A percentile compares a stretch with the other conserved stretches of the same genome.
Evolutionary conservation across 768 basidiomycete species (phyloP).

Genomic region (Erythrobasidium yunnanense): DNA sequence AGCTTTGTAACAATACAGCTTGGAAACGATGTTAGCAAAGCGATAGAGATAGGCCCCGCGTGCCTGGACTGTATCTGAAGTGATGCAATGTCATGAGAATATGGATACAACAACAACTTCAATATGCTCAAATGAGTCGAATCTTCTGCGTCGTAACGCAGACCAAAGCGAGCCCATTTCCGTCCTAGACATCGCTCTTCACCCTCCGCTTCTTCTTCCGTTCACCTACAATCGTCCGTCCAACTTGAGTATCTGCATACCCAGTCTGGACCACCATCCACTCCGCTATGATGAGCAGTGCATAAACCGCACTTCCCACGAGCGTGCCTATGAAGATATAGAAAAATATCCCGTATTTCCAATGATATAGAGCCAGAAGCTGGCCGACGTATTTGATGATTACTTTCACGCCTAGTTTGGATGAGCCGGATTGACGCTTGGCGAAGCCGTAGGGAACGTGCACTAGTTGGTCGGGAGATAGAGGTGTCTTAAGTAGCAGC

Average conservation of each 20-base stretch:
- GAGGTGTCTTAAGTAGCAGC: constrained; percentile 37
- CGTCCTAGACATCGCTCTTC: constrained; percentile 21
- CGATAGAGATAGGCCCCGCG: too few species aligned
- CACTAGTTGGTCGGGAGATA: constrained; percentile 14
- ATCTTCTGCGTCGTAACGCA: background rate
- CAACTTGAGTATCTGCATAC: background rate
- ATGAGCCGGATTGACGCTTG: constrained; percentile 33
- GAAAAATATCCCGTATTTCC: constrained; percentile 32
- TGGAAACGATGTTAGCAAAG: too few species aligned
- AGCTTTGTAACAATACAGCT: too few species aligned
- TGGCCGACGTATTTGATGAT: constrained; percentile 39
- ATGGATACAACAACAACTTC: too few species aligned
- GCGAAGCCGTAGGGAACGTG: constrained; percentile 38
- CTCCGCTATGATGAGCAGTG: background rate
- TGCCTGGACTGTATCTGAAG: too few species aligned
- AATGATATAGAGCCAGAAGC: constrained; percentile 36
- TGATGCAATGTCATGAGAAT: too few species aligned
- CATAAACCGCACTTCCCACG: constrained; percentile 2
- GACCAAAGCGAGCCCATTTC: too few species aligned
- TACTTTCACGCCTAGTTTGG: constrained; percentile 37
- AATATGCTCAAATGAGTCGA: too few species aligned
- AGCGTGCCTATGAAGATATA: constrained; percentile 25
- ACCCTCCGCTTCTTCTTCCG: background rate
- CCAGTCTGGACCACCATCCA: background rate
- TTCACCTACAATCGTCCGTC: background rate